These are phyloP conservation scores for Neohortaea acidophila DNA, from an alignment of 495 filamentous ascomycete genomes.

Conservation along the genomic window DNA sequence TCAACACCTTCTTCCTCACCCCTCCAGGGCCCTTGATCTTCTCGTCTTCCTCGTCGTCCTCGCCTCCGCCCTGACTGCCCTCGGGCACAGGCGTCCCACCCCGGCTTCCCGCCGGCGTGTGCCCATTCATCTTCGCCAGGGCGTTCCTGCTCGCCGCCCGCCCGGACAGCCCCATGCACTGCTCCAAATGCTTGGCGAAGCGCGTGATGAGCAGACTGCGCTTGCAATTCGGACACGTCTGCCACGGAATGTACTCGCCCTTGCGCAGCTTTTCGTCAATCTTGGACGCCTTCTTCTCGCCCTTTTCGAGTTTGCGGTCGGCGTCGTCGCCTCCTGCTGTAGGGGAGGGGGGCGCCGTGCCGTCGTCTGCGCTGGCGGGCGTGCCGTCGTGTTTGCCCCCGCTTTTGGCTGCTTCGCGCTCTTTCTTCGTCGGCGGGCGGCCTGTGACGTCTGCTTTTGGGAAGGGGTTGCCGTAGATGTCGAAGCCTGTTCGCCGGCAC, in stretches of 20 bases:
- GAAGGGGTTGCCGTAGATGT: slow-evolving; percentile 72
- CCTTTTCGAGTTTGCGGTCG: slow-evolving; percentile 26
- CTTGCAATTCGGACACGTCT: slow-evolving; percentile 49
- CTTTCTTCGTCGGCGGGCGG: slow-evolving; percentile 42
- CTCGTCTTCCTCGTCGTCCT: slow-evolving; percentile 22
- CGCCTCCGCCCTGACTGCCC: slow-evolving; percentile 14
- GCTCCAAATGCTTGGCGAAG: slow-evolving; percentile 61
- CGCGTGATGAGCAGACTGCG: slow-evolving; percentile 44
- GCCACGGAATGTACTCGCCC: slow-evolving; percentile 55
- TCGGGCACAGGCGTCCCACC: slow-evolving; percentile 39
- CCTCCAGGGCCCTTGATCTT: slow-evolving; percentile 21
- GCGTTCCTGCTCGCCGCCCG: slow-evolving; percentile 43
- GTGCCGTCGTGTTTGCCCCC: slow-evolving; percentile 21
- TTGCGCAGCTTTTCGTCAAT: slow-evolving; percentile 32
- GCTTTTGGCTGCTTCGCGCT: slow-evolving; percentile 23
- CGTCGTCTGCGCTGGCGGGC: slow-evolving; percentile 19
- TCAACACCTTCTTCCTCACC: slow-evolving; percentile 30
- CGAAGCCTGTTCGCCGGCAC: slow-evolving; percentile 55
- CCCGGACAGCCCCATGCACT: slow-evolving; percentile 63
- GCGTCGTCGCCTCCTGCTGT: slow-evolving; percentile 23
- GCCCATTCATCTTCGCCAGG: slow-evolving; percentile 26
- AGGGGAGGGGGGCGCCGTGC: slow-evolving; percentile 14
- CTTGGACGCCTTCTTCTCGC: slow-evolving; percentile 37
- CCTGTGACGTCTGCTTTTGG: slow-evolving; percentile 40
- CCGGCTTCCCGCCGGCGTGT: slow-evolving; percentile 41